Base-by-base conservation (phyloP, 768 basidiomycete genomes). In the Kwoniella newhampshirensis region DNA sequence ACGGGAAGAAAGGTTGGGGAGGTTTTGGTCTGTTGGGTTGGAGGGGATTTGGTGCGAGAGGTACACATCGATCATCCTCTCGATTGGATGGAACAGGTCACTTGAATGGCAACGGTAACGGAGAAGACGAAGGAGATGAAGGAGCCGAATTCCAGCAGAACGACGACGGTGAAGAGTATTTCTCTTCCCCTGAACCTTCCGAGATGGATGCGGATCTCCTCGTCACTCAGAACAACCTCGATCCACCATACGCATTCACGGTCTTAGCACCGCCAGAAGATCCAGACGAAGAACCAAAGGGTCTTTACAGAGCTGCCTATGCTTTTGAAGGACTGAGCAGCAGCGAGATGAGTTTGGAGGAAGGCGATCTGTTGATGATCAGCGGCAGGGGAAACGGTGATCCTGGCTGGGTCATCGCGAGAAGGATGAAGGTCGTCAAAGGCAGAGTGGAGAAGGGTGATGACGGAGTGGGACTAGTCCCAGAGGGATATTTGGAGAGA, bases 321-420 rank as follows among this genome's bases (percentile, higher is more conserved):
- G 32, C 62, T 2, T 73, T 73, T 42, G 61, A 65, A 25, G 59
- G 68, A 1, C 47, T 66, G 26, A 66, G 66, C 1, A 63, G 63
- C 51, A 62, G 70, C 41, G 71, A 73, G 44, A 62, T 73, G 27
- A 45, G 30, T 5, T 26, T 73, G 13, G 54, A 54, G 20, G 71
- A 73, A 45, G 71, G 71, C 6, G 71, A 73, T 45, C 21, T 73
- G 36, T 28, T 73, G 21, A 64, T 66, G 18, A 58, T 73, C 1
- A 37, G 43, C 3, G 71, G 71, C 7, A 62, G 71, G 36, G 71
- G 71, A n/a, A 68, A 63, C 40, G 71, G 71, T 2, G 62, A 67
- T 45, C 56, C 56, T 15, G 71, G 71, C 1, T 73, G 71, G 71
- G 71, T 73, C 39, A 62, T 73, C 3, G 71, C 66, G 39, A 50